Evolutionary conservation across 768 basidiomycete species (phyloP).

Genomic region (Rhizopogon roseolus): DNA sequence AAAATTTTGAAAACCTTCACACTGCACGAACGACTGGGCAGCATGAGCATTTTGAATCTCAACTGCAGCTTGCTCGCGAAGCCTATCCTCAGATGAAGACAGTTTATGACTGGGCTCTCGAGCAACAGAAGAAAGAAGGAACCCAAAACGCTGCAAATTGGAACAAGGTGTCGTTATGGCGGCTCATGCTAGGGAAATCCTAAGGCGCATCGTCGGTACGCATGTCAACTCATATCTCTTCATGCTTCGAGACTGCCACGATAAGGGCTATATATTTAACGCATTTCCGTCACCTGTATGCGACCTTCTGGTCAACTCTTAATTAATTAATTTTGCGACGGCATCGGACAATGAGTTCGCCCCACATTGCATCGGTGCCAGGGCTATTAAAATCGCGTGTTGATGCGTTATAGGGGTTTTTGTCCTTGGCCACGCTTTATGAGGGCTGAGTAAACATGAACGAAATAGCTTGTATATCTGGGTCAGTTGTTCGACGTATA

Average conservation of each 20-base stretch:
- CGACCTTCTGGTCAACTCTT: neutral
- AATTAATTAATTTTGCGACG: neutral
- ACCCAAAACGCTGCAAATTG: constrained; percentile 6
- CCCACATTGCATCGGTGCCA: too few relatives aligned
- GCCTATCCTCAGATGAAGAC: constrained; percentile 26
- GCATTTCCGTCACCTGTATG: neutral
- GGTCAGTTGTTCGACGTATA: too few relatives aligned
- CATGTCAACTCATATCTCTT: neutral
- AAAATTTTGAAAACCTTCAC: constrained; percentile 25
- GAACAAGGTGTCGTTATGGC: constrained; percentile 23
- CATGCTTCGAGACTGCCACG: neutral
- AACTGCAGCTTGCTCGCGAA: constrained; percentile 13
- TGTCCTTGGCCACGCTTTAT: too few relatives aligned
- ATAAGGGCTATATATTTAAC: neutral
- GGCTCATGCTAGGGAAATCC: constrained; percentile 18
- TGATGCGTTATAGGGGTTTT: neutral
- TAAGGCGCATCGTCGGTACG: neutral
- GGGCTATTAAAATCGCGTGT: neutral
- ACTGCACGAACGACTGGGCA: constrained; percentile 7
- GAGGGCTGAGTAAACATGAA: too few relatives aligned
- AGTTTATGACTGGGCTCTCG: constrained; percentile 23
- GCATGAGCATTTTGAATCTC: constrained; percentile 16
- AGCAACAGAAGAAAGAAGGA: constrained; percentile 2
- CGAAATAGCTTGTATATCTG: too few relatives aligned
- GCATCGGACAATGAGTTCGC: neutral